Percentiles rank a stretch among this genome's conserved stretches.
Conservation (phyloP, 139 green algal species). For the Tetratostichococcus sp. region DNA sequence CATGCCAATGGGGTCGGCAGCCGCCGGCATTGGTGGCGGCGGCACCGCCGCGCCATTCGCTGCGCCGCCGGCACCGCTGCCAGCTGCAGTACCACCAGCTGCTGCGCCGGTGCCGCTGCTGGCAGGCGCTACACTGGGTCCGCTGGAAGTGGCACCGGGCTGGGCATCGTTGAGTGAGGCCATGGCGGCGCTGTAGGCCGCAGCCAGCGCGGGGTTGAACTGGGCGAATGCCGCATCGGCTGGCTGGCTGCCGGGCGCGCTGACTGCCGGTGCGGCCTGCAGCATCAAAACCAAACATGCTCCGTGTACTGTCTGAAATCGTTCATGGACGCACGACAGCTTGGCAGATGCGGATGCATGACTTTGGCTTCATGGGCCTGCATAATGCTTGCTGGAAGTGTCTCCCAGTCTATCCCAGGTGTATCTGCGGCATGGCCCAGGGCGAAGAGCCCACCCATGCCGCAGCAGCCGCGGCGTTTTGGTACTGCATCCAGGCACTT, state of each 20-base stretch:
- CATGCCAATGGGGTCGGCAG: not conserved
- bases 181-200: constrained; percentile 45
- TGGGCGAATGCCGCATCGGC: constrained; percentile 5
- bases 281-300: too few relatives aligned
- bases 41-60: not conserved
- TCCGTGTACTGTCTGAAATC: too few relatives aligned
- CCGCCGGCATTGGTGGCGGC: not conserved
- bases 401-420: too few relatives aligned
- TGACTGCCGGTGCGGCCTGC: not conserved
- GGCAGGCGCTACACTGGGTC: too few relatives aligned
- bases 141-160: too few relatives aligned
- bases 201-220: constrained; percentile 32
- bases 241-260: not conserved
- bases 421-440: not conserved
- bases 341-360: too few relatives aligned
- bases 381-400: too few relatives aligned
- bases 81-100: not conserved
- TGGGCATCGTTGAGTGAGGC: constrained; percentile 5
- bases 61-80: not conserved
- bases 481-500: not conserved
- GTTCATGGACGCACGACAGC: too few relatives aligned
- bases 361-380: too few relatives aligned
- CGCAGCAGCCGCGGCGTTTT: not conserved
- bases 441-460: not conserved
- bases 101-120: too few relatives aligned